Conservation (phyloP, 2,329 filamentous ascomycete genomes). For the Metarhizium rileyi region DNA sequence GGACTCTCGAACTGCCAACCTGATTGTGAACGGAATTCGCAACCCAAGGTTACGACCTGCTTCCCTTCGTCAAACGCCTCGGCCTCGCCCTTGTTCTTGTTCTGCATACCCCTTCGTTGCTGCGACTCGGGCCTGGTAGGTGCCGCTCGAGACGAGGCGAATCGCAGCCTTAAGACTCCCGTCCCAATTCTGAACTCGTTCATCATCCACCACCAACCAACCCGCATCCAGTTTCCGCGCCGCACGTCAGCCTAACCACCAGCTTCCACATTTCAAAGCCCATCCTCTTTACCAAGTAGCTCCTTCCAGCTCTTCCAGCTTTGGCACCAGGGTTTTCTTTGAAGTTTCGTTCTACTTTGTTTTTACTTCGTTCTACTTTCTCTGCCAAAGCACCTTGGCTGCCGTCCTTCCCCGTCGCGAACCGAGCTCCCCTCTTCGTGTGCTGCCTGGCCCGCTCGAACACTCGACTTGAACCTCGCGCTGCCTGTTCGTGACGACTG, state of each 20-base stretch:
- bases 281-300: neutral
- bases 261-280: neutral
- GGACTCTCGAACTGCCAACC: neutral
- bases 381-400: neutral
- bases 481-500: neutral
- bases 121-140: neutral
- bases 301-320: slow-evolving; percentile 2
- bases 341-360: neutral
- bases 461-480: slow-evolving; percentile 5
- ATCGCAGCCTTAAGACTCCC: neutral
- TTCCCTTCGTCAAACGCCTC: neutral
- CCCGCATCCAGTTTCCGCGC: neutral
- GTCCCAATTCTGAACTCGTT: neutral
- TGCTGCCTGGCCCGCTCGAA: neutral
- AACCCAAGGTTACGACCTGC: neutral
- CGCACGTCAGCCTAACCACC: neutral
- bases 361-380: neutral
- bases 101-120: neutral
- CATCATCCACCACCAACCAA: neutral
- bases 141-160: neutral
- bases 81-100: neutral
- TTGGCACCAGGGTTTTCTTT: neutral
- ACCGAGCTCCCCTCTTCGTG: neutral
- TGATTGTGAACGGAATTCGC: no score
- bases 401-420: neutral